Evolutionary conservation across 148 eudicot species (phyloP).

Genomic region (Cornus florida): DNA sequence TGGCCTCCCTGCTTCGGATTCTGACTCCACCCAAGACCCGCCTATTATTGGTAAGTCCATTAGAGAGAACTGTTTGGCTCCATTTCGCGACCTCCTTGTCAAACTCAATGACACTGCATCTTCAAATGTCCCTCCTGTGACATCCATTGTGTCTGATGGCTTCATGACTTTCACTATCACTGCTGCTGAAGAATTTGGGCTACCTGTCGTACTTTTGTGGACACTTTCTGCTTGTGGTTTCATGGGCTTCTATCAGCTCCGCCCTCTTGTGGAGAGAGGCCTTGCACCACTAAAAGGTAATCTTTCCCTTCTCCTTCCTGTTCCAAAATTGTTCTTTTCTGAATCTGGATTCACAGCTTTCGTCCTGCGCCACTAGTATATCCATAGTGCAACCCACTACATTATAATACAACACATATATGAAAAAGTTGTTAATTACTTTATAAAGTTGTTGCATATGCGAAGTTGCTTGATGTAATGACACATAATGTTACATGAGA

Average conservation of each 20-base stretch:
- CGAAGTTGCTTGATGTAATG: too few species aligned
- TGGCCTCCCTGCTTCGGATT: conserved; percentile 4
- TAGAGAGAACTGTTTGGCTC: not conserved
- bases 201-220: not conserved
- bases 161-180: not conserved
- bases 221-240: conserved; percentile 1
- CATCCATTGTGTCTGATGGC: not conserved
- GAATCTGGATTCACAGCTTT: too few species aligned
- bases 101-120: not conserved
- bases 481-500: too few species aligned
- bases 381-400: too few species aligned
- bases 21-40: not conserved
- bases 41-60: conserved; percentile 4
- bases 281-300: not conserved
- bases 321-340: too few species aligned
- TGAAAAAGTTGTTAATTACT: too few species aligned
- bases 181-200: not conserved
- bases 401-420: too few species aligned
- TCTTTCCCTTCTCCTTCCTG: too few species aligned
- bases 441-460: too few species aligned
- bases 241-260: conserved; percentile 4
- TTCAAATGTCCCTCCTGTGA: too few species aligned
- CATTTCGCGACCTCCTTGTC: not conserved
- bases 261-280: not conserved
- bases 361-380: too few species aligned